Evolutionary conservation across 2,329 filamentous ascomycete genomes (phyloP).

Genomic region (Pseudocercospora ulei): DNA sequence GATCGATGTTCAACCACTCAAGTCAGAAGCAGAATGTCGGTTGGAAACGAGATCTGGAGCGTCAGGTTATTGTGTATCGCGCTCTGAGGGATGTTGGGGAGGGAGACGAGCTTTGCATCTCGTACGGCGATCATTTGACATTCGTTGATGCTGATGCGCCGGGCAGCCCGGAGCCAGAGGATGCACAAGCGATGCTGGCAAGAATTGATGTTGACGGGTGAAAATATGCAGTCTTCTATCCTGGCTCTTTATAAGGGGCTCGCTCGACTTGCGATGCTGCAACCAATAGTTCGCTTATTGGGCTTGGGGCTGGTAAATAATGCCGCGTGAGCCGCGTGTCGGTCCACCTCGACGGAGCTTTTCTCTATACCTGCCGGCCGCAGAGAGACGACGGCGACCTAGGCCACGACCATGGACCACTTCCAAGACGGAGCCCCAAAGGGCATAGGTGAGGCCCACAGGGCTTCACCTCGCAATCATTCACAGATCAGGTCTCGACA

Average conservation of each 20-base stretch:
- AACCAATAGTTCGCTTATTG: too few relatives aligned
- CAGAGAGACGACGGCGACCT: too few relatives aligned
- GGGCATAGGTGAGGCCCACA: too few relatives aligned
- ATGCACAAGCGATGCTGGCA: conserved; percentile 36
- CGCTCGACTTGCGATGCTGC: background rate
- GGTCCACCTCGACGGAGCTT: too few relatives aligned
- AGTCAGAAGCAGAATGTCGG: conserved; percentile 46
- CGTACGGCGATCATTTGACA: conserved; percentile 42
- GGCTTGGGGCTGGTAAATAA: too few relatives aligned
- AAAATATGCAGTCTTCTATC: background rate
- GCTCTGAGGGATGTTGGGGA: conserved; percentile 42
- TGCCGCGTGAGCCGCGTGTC: too few relatives aligned
- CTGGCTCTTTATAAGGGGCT: too few relatives aligned
- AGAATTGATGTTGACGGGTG: conserved; percentile 33
- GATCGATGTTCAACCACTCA: conserved; percentile 52
- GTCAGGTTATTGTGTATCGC: conserved; percentile 42
- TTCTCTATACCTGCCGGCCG: too few relatives aligned
- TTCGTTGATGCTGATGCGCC: conserved; percentile 40
- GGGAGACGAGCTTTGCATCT: conserved; percentile 50
- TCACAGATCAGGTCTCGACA: too few relatives aligned
- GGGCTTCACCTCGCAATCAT: too few relatives aligned
- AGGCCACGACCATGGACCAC: too few relatives aligned
- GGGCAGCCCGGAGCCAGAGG: conserved; percentile 24
- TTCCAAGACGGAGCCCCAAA: too few relatives aligned
- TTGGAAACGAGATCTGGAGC: conserved; percentile 45